phyloP scores from a whole-genome alignment of 495 filamentous ascomycete genomes.

The Xylaria telfairii region DNA sequence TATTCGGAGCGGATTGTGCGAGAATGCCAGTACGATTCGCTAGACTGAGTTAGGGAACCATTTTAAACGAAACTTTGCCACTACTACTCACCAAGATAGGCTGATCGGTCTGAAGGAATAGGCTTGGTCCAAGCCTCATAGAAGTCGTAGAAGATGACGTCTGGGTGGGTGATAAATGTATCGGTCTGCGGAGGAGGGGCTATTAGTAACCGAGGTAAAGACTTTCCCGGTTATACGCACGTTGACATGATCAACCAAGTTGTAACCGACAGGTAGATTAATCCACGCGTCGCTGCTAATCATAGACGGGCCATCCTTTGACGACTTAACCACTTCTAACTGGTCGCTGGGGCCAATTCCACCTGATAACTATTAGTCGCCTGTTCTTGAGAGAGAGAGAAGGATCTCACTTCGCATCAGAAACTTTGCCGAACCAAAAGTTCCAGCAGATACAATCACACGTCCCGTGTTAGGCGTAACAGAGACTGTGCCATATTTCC shows the following conservation, averaged over 20 bases:
- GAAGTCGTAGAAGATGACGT: conserved; percentile 69
- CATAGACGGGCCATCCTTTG: conserved; percentile 60
- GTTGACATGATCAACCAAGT: conserved; percentile 76
- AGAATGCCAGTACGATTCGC: conserved; percentile 65
- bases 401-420: conserved; percentile 51
- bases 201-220: background rate
- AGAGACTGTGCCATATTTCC: conserved; percentile 63
- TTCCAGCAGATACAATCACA: conserved; percentile 72
- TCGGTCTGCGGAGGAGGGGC: conserved; percentile 55
- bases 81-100: conserved; percentile 45
- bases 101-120: conserved; percentile 42
- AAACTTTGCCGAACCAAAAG: conserved; percentile 75
- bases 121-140: conserved; percentile 63
- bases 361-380: conserved; percentile 50
- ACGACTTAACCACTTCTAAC: conserved; percentile 61
- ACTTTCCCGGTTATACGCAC: conserved; percentile 30
- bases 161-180: conserved; percentile 66
- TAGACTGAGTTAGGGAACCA: conserved; percentile 36
- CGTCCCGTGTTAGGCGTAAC: conserved; percentile 64
- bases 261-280: conserved; percentile 74
- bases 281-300: conserved; percentile 66
- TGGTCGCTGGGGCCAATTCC: conserved; percentile 71
- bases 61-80: conserved; percentile 18
- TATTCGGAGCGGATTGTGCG: conserved; percentile 72
- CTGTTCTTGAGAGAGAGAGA: background rate